phyloP scores from a whole-genome alignment of 2,329 filamentous ascomycete species.

The Dothideomycetes sp. region DNA sequence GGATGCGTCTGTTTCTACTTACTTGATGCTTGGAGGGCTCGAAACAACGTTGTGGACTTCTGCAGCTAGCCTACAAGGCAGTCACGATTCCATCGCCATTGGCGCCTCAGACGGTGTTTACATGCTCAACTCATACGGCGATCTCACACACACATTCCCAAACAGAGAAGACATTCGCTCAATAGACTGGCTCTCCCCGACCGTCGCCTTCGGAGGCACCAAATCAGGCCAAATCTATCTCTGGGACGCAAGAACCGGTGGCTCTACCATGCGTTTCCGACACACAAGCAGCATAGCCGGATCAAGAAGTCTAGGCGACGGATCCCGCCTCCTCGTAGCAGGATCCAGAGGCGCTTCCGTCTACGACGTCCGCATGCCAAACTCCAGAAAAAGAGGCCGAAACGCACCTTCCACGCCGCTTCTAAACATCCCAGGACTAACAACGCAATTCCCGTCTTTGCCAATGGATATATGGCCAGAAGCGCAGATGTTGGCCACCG shows the following conservation, averaged over 20 bases:
- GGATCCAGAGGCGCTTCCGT: constrained; percentile 6
- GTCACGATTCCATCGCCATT: constrained; percentile 4
- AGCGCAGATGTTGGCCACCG: constrained; percentile 1
- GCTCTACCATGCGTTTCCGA: constrained; percentile 4
- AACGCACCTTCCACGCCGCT: background rate
- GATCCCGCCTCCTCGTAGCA: constrained; percentile 10
- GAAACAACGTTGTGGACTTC: constrained; percentile 9
- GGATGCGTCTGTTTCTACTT: constrained; percentile 7
- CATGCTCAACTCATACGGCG: constrained; percentile 1
- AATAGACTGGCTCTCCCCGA: constrained; percentile 14
- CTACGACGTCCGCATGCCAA: constrained; percentile 14
- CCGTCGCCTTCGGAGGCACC: constrained; percentile 12
- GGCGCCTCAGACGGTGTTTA: constrained; percentile 2
- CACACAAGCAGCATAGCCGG: constrained; percentile 7
- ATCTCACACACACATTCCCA: background rate
- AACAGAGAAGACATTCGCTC: constrained; percentile 2
- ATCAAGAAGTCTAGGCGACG: constrained; percentile 12
- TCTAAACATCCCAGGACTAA: background rate
- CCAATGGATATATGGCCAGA: constrained; percentile 8
- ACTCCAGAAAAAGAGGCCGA: background rate
- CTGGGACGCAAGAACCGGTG: constrained; percentile 10
- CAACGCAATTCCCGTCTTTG: background rate
- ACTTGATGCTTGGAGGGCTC: background rate
- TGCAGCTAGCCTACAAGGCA: constrained; percentile 1
- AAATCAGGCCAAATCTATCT: constrained; percentile 1